A percentile compares a stretch with the other conserved stretches of the same genome.
Evolutionary conservation across 2,329 filamentous ascomycete genomes (phyloP).

Genomic region (Botryotinia narcissicola): DNA sequence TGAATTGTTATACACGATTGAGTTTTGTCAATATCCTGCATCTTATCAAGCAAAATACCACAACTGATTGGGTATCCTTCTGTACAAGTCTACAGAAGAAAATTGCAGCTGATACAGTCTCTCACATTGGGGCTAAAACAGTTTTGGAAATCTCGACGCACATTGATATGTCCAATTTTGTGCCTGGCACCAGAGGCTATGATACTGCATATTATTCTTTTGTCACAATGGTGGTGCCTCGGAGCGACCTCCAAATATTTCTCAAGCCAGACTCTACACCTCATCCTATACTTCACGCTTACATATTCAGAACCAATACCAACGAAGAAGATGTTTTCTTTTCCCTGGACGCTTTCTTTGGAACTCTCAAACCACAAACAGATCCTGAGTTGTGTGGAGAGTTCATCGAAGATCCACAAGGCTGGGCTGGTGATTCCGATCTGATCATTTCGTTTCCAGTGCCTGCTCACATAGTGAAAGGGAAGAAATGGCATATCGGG

Average conservation of each 20-base stretch:
- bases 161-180: neutral
- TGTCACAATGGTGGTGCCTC: slow-evolving; percentile 3
- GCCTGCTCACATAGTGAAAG: neutral
- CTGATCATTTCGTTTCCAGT: neutral
- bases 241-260: neutral
- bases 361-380: neutral
- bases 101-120: neutral
- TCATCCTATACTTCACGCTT: neutral
- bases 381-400: neutral
- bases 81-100: neutral
- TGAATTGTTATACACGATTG: neutral
- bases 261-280: neutral
- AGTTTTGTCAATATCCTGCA: neutral
- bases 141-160: neutral
- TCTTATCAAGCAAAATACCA: neutral
- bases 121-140: neutral
- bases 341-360: neutral
- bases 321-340: neutral
- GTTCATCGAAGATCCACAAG: neutral
- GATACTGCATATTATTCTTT: neutral
- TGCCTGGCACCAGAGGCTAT: neutral
- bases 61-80: neutral
- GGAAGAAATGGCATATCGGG: neutral
- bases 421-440: neutral
- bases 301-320: neutral